Evolutionary conservation across 2,329 filamentous ascomycete species (phyloP).

Genomic region (Venturia oleaginea): DNA sequence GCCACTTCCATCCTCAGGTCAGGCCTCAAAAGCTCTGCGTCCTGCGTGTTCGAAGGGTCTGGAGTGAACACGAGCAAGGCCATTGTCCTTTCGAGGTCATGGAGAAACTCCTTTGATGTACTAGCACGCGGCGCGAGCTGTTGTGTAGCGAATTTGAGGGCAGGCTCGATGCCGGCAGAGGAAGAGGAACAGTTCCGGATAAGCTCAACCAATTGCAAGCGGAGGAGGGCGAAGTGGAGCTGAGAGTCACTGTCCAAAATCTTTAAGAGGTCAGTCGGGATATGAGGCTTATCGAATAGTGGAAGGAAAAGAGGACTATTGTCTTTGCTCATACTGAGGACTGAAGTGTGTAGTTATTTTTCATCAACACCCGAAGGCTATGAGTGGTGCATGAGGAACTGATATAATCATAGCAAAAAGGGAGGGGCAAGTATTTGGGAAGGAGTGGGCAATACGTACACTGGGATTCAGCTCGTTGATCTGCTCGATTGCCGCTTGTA

Average conservation of each 20-base stretch:
- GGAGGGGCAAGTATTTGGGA: slow-evolving; percentile 14
- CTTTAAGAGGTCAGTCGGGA: slow-evolving; percentile 38
- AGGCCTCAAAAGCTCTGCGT: slow-evolving; percentile 70
- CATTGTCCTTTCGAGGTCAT: slow-evolving; percentile 88
- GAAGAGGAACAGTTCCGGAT: slow-evolving; percentile 64
- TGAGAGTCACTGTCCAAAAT: slow-evolving; percentile 76
- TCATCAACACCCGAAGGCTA: slow-evolving; percentile 90
- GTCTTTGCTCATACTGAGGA: slow-evolving; percentile 70
- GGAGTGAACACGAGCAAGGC: slow-evolving; percentile 78
- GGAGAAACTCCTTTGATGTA: slow-evolving; percentile 69
- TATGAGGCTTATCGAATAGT: slow-evolving; percentile 5
- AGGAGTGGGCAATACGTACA: slow-evolving; percentile 49
- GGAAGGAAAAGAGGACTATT: slow-evolving; percentile 13
- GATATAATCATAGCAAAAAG: slow-evolving; percentile 71
- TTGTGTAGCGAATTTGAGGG: slow-evolving; percentile 76
- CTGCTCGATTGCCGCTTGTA: slow-evolving; percentile 73
- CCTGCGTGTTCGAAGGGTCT: slow-evolving; percentile 66
- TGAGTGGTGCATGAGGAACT: slow-evolving; percentile 99
- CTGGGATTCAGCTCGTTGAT: slow-evolving; percentile 86
- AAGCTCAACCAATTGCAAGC: slow-evolving; percentile 86
- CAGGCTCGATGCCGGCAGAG: slow-evolving; percentile 65
- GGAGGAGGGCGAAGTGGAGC: slow-evolving; percentile 81
- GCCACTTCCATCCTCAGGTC: slow-evolving; percentile 76
- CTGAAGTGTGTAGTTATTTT: slow-evolving; percentile 65
- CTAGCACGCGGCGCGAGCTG: slow-evolving; percentile 83